Percentiles rank a stretch among this genome's conserved stretches.
These are phyloP conservation scores for Scutellaria minor DNA, from an alignment of 257 asterid species.

Conservation along the genomic window DNA sequence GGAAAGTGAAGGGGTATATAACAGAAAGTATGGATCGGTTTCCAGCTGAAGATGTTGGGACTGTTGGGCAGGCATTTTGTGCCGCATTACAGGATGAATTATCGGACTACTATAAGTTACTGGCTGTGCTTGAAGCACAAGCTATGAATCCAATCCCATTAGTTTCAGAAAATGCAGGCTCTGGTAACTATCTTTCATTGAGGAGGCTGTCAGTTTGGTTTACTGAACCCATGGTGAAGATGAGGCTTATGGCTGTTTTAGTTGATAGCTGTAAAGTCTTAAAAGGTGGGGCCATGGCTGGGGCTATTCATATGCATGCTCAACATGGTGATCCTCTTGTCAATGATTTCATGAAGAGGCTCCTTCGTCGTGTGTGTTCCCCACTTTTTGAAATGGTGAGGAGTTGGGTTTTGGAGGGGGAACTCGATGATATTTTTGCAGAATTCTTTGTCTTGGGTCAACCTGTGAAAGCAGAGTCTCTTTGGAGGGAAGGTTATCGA, in stretches of 20 bases:
- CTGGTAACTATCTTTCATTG: constrained; percentile 82
- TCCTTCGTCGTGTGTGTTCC: constrained; percentile 88
- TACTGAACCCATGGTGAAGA: constrained; percentile 95
- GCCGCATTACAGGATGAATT: constrained; percentile 96
- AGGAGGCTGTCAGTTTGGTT: constrained; percentile 96
- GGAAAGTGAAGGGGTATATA: constrained; percentile 80
- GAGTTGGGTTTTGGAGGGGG: constrained; percentile 99
- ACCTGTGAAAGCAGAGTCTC: constrained; percentile 94
- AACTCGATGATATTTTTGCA: constrained; percentile 89
- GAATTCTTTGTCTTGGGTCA: constrained; percentile 93
- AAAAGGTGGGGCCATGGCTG: constrained; percentile 99
- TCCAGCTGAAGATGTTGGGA: constrained; percentile 90
- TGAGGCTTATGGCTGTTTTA: constrained; percentile 97
- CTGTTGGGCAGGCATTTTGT: constrained; percentile 98
- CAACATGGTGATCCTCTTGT: constrained; percentile 98
- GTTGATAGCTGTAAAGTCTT: constrained; percentile 91
- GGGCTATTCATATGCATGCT: constrained; percentile 97
- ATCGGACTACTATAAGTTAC: constrained; percentile 79
- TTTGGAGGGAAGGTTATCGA: constrained; percentile 97
- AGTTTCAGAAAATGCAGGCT: constrained; percentile 63
- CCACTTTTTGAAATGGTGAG: constrained; percentile 99
- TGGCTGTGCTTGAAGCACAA: constrained; percentile 95
- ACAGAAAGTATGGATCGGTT: constrained; percentile 70
- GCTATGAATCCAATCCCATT: constrained; percentile 95
- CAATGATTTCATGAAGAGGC: constrained; percentile 85